Evolutionary conservation across 805 yeast genomes (phyloP), one percentile per base, ranked within the genome.

Genomic region (Ogataea sp.): DNA sequence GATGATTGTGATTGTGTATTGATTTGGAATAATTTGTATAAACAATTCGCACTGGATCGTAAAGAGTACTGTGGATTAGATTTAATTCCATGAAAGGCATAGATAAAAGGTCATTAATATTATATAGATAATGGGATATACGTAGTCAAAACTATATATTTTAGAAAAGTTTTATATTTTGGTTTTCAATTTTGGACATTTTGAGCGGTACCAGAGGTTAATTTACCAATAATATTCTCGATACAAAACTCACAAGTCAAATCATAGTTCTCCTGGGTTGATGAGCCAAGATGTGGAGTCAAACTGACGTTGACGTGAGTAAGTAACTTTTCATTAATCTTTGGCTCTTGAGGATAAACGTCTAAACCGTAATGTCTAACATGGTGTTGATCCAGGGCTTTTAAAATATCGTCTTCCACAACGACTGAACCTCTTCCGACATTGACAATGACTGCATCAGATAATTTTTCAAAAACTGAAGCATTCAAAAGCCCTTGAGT

Each of bases 391-490:
- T 77, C 66, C 39, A 84, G 62, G 0, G 80, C 89, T 5, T 61
- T 67, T 10, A 82, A 64, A 36, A 83, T 58, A 2, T 76, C 88
- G n/a, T 71, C 65, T 48, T 80, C 87, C 47, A 83, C 77, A 43
- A 84, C 68, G 27, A 83, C 72, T 3, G 71, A 49, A 2, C 94
- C 95, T 43, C 95, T 65, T 2, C 94, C 94, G 32, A 84, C 77
- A 51, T 84, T 84, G 36, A 84, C 77, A 20, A 84, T 62, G 38
- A 84, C 65, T 6, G 80, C 68, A 31, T 64, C 61, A 31, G 70
- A 67, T 41, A 82, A 63, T 36, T 62, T 48, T 8, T 59, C 56
- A 18, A 84, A 64, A 1, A 79, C 54, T 0, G 64, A 50, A 26
- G 53, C 55, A 50, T 80, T 73, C 43, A 83, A 59, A 43, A 83